Evolutionary conservation across 257 asterid genomes (phyloP).

Genomic region (Eucommia ulmoides): DNA sequence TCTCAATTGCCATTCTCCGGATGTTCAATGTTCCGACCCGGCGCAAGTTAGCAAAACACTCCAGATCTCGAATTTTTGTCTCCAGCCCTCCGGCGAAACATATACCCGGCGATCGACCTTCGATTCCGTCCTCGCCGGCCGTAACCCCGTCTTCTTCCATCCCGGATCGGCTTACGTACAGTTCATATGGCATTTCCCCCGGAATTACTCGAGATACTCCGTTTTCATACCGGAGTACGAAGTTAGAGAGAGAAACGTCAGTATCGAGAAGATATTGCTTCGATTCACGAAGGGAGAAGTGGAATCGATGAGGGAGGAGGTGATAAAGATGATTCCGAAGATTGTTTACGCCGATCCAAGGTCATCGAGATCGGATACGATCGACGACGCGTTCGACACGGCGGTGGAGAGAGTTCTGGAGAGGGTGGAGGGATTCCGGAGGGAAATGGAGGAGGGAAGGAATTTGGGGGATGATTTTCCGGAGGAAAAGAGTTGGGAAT

Average conservation of each 20-base stretch:
- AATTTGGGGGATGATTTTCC: neutral
- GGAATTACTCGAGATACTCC: neutral
- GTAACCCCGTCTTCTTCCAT: slow-evolving; percentile 1
- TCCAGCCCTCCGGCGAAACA: neutral
- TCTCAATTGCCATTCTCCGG: neutral
- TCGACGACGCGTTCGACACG: neutral
- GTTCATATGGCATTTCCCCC: neutral
- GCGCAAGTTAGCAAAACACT: neutral
- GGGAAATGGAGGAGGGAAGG: neutral
- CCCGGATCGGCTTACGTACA: neutral
- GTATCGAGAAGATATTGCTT: neutral
- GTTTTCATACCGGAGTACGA: neutral
- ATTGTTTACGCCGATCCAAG: neutral
- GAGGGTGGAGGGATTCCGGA: neutral
- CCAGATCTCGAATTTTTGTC: neutral
- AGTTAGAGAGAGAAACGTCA: neutral
- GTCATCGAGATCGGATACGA: neutral
- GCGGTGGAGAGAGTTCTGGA: neutral
- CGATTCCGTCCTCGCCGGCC: neutral
- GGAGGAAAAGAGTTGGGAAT: neutral
- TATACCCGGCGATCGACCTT: neutral
- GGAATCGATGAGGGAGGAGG: neutral
- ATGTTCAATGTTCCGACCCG: neutral
- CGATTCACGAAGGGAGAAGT: neutral
- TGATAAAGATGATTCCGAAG: neutral